A percentile compares a stretch with the other conserved stretches of the same genome.
Evolutionary conservation across 148 eudicot genomes (phyloP).

Genomic region (Agrostemma githago): DNA sequence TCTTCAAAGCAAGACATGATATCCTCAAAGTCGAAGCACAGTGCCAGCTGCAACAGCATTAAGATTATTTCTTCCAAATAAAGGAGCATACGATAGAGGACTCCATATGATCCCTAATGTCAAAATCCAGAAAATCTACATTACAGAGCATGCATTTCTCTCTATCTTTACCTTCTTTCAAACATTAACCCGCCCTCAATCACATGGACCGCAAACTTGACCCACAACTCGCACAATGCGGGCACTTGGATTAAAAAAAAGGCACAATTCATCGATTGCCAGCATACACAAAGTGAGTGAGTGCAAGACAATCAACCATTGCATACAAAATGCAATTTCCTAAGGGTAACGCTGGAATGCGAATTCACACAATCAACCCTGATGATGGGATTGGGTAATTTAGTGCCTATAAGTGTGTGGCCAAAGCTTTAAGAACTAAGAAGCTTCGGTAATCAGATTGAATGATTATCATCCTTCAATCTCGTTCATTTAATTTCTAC

Average conservation of each 20-base stretch:
- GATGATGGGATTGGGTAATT: too few species aligned
- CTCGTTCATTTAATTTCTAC: not conserved
- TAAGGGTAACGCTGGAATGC: too few species aligned
- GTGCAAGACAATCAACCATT: not conserved
- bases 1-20: not conserved
- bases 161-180: not conserved
- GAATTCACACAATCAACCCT: not conserved
- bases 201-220: not conserved
- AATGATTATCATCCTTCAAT: not conserved
- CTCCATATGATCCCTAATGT: too few species aligned
- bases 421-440: too few species aligned
- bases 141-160: not conserved
- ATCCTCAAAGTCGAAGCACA: too few species aligned
- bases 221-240: not conserved
- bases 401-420: too few species aligned
- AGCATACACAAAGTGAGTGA: not conserved
- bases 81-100: not conserved
- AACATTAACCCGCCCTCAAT: not conserved
- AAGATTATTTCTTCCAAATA: not conserved
- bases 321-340: not conserved
- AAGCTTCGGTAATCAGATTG: not conserved
- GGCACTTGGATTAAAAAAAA: not conserved
- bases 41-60: too few species aligned
- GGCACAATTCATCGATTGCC: not conserved
- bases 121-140: too few species aligned